These are phyloP conservation scores for Xylariaceae sp. DNA, from an alignment of 2,329 filamentous ascomycete species.

Conservation along the genomic window DNA sequence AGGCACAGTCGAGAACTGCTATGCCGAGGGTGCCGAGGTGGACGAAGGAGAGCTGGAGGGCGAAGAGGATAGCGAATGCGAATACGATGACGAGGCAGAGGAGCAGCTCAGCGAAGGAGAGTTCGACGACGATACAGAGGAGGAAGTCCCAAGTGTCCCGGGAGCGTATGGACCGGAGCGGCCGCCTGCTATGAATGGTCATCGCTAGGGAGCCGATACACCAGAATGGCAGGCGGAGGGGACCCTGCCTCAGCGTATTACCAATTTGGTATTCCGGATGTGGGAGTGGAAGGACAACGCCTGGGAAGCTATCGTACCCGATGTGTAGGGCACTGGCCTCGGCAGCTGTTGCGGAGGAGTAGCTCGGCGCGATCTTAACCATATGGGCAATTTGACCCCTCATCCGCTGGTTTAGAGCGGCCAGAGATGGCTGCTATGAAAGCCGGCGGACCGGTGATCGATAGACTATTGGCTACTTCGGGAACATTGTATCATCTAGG, in stretches of 20 bases:
- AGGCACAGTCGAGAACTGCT: constrained; percentile 64
- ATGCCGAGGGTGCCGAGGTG: constrained; percentile 67
- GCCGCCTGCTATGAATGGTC: constrained; percentile 40
- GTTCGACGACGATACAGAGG: constrained; percentile 58
- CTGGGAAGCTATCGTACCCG: constrained; percentile 6
- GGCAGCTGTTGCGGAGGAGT: neutral
- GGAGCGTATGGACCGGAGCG: constrained; percentile 39
- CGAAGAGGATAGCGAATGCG: constrained; percentile 66
- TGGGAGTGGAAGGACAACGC: constrained; percentile 8
- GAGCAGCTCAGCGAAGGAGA: constrained; percentile 47
- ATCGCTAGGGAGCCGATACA: constrained; percentile 38
- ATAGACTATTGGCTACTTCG: constrained; percentile 25
- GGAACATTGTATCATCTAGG: constrained; percentile 18
- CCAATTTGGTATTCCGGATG: constrained; percentile 14
- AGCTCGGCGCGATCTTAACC: neutral
- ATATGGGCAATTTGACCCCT: constrained; percentile 1
- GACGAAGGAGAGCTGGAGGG: constrained; percentile 69
- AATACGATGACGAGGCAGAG: constrained; percentile 66
- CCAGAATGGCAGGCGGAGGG: constrained; percentile 24
- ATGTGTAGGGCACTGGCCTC: constrained; percentile 15
- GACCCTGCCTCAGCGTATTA: constrained; percentile 16
- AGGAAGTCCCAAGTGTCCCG: constrained; percentile 47
- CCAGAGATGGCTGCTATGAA: constrained; percentile 8
- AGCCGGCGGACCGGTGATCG: constrained; percentile 8
- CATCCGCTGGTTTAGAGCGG: neutral